These are phyloP conservation scores for Globisporangium okanoganense DNA, from an alignment of 352 stramenopile species.

Conservation along the genomic window DNA sequence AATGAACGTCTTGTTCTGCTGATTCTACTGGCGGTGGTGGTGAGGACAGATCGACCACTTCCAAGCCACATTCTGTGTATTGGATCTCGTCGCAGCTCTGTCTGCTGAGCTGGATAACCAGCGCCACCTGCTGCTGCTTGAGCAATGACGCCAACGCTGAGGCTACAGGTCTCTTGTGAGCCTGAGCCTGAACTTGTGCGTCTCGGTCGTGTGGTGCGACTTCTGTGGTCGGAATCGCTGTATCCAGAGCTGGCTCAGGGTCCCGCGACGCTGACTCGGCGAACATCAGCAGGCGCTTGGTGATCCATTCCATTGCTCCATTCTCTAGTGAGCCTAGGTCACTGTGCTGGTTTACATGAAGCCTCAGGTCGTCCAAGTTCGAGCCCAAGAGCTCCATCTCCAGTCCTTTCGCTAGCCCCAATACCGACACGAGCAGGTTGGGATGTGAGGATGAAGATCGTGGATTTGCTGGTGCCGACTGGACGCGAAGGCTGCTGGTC, in stretches of 20 bases:
- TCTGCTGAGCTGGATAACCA: conserved; percentile 93
- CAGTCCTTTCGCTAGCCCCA: conserved; percentile 22
- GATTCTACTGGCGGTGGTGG: conserved; percentile 24
- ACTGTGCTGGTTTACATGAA: neutral
- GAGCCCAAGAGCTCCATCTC: conserved; percentile 15
- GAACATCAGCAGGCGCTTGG: conserved; percentile 23
- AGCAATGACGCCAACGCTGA: conserved; percentile 15
- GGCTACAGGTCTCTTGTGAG: neutral
- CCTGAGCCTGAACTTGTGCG: no score
- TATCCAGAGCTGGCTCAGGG: neutral
- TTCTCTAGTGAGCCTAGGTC: neutral
- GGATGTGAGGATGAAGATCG: neutral
- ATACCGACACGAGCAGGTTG: conserved; percentile 10
- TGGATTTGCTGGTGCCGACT: neutral
- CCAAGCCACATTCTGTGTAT: conserved; percentile 85
- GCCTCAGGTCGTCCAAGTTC: neutral
- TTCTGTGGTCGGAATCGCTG: neutral
- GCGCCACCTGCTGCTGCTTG: conserved; percentile 63
- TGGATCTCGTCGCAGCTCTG: conserved; percentile 85
- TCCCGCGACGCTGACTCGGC: neutral
- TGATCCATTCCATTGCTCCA: conserved; percentile 13
- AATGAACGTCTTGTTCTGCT: conserved; percentile 70
- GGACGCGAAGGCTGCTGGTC: neutral
- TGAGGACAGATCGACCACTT: conserved; percentile 89
- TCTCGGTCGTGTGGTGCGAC: neutral